These are phyloP conservation scores for Cardamine chenopodiifolia DNA, from an alignment of 345 rosid species.

Conservation along the genomic window DNA sequence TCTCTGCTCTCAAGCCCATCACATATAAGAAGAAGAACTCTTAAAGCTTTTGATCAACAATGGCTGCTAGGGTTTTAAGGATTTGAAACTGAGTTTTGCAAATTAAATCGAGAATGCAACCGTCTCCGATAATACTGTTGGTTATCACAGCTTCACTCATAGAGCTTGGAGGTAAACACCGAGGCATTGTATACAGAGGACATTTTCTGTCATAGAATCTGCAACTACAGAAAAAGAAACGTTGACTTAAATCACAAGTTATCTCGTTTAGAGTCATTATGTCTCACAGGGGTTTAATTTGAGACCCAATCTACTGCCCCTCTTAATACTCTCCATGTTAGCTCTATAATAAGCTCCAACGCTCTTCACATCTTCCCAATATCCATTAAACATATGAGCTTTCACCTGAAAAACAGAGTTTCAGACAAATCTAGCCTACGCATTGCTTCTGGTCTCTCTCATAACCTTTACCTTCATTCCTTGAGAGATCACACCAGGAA, in stretches of 20 bases:
- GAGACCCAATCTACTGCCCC: slow-evolving; percentile 38
- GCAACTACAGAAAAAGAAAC: slow-evolving; percentile 30
- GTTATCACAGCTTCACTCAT: slow-evolving; percentile 58
- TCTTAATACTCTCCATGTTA: slow-evolving; percentile 71
- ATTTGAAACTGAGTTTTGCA: slow-evolving; percentile 4
- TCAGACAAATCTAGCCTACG: slow-evolving; percentile 1
- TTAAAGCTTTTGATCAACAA: slow-evolving; percentile 7
- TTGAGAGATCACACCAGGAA: slow-evolving; percentile 63
- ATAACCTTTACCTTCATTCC: slow-evolving; percentile 66
- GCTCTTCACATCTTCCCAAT: slow-evolving; percentile 81
- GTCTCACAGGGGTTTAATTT: slow-evolving; percentile 40
- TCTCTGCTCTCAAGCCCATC: slow-evolving; percentile 50
- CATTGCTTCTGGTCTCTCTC: slow-evolving; percentile 1
- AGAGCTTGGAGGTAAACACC: slow-evolving; percentile 70
- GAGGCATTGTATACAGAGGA: slow-evolving; percentile 69
- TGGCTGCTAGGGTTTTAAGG: slow-evolving; percentile 19
- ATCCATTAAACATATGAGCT: slow-evolving; percentile 66
- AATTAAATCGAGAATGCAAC: slow-evolving; percentile 77
- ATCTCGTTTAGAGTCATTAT: background rate
- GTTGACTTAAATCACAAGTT: slow-evolving; percentile 39
- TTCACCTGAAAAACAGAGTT: slow-evolving; percentile 52
- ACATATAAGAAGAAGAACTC: slow-evolving; percentile 8
- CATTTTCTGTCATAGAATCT: slow-evolving; percentile 63
- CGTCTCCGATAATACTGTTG: slow-evolving; percentile 73
- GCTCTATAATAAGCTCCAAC: slow-evolving; percentile 70